Base-by-base conservation (phyloP, 2,329 filamentous ascomycete species). In the Penicillium sp. region DNA sequence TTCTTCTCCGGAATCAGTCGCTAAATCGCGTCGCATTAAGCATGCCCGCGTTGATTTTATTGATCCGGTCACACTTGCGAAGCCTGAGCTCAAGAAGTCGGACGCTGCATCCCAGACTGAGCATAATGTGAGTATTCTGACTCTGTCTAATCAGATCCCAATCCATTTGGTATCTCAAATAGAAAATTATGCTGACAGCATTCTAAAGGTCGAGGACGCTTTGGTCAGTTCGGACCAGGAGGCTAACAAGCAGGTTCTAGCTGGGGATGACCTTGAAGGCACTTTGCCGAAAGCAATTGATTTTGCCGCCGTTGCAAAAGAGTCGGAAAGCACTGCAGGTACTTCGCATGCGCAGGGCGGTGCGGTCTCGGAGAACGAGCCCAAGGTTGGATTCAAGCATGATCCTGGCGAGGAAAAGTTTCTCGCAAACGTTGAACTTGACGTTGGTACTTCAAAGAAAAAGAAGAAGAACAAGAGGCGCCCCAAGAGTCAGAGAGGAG, bases 401-500 rank as follows among this genome's bases (percentile, higher is more conserved):
- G 47, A 47, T 36, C 56, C 56, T 21, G n/a, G 17, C 1, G 55
- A 57, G 27, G 55, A 57, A 53, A 43, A 9, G 13, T 13, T 35
- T 13, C 39, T 57, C 4, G 55, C 55, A 7, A 35, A 44, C 7
- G 13, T 57, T 25, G 54, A 57, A 19, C 48, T 52, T n/a, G 54
- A 57, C 17, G 19, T 27, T 8, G 15, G 7, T 15, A 10, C 12
- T 13, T 13, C 39, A 6, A 29, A 39, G 19, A 75, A 48, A n/a
- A 57, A 53, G 12, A 75, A 72, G 47, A 76, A 73, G 53, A 74
- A 67, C 57, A 74, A 61, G 52, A 66, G 42, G 12, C 74, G 70
- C 42, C 66, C 77, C n/a, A 76, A 73, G 54, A 74, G 73, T 60
- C 69, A 78, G 62, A 70, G 75, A 49, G 76, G 77, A 49, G 47